A percentile compares a stretch with the other conserved stretches of the same genome.
Conservation (phyloP, 148 eudicot genomes). For the Suaeda aralocaspica region DNA sequence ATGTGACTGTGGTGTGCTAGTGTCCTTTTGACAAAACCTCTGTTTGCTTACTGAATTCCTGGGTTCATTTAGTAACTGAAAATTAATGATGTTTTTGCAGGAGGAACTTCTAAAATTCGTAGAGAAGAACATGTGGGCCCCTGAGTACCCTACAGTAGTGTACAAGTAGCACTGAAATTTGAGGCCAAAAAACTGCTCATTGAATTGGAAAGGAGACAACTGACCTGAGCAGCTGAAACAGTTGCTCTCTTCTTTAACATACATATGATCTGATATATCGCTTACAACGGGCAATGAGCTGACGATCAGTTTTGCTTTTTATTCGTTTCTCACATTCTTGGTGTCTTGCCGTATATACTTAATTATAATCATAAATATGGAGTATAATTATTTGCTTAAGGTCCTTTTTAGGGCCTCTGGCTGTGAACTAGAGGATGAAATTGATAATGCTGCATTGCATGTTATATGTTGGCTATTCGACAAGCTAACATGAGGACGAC, state of each 20-base stretch:
- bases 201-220: not conserved
- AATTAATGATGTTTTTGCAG: constrained; percentile 42
- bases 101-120: constrained; percentile 59
- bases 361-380: not conserved
- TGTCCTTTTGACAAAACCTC: not conserved
- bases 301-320: no score
- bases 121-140: constrained; percentile 86
- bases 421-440: not conserved
- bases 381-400: no score
- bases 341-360: not conserved
- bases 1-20: no score
- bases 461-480: not conserved
- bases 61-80: not conserved
- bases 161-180: constrained; percentile 54
- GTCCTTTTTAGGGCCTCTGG: not conserved
- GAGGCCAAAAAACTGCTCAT: not conserved
- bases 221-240: not conserved
- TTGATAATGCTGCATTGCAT: not conserved
- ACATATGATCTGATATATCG: not conserved
- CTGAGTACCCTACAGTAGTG: constrained; percentile 83
- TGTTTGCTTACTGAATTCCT: not conserved
- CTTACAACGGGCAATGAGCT: constrained; percentile 3
- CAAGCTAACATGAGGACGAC: not conserved
- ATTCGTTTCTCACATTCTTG: not conserved
- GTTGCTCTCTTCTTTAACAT: not conserved